Percentiles rank a stretch among this genome's conserved stretches.
Evolutionary conservation across 805 yeast species (phyloP).

Genomic region (Teunomyces stri): DNA sequence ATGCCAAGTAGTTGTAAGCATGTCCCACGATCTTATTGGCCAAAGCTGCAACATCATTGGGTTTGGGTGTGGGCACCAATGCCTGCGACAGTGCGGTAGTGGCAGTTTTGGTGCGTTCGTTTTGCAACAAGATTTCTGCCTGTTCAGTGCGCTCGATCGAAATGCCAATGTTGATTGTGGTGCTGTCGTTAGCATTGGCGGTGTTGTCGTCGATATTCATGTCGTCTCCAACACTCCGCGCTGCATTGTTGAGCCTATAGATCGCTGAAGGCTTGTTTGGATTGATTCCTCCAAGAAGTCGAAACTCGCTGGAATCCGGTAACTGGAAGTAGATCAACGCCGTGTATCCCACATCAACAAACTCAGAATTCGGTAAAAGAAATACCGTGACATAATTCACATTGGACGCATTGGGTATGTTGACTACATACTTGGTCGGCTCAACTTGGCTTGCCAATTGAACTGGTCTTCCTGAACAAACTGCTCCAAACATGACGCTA

Average conservation of each 20-base stretch:
- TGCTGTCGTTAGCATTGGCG: constrained; percentile 25
- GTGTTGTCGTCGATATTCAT: constrained; percentile 29
- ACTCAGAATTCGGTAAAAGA: constrained; percentile 74
- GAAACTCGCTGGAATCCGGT: constrained; percentile 59
- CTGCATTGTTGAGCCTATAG: constrained; percentile 62
- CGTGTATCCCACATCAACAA: constrained; percentile 61
- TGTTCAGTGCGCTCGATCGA: constrained; percentile 76
- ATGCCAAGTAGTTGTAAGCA: constrained; percentile 86
- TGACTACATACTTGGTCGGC: constrained; percentile 61
- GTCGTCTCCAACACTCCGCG: constrained; percentile 35
- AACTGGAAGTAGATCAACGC: constrained; percentile 89
- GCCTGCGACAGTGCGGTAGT: constrained; percentile 9
- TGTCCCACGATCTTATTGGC: constrained; percentile 89
- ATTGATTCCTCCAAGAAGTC: constrained; percentile 62
- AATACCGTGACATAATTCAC: constrained; percentile 82
- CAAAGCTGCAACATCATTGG: constrained; percentile 46
- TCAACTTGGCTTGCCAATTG: constrained; percentile 65
- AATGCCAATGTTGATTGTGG: constrained; percentile 64
- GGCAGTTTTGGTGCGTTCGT: constrained; percentile 29
- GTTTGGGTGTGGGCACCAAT: constrained; percentile 22
- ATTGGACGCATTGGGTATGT: constrained; percentile 58
- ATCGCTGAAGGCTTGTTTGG: constrained; percentile 85
- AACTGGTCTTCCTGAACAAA: constrained; percentile 69
- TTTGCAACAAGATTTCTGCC: constrained; percentile 58
- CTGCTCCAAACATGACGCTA: constrained; percentile 63